Base-by-base conservation (phyloP, 768 basidiomycete genomes). In the Pleurotus cornucopiae region DNA sequence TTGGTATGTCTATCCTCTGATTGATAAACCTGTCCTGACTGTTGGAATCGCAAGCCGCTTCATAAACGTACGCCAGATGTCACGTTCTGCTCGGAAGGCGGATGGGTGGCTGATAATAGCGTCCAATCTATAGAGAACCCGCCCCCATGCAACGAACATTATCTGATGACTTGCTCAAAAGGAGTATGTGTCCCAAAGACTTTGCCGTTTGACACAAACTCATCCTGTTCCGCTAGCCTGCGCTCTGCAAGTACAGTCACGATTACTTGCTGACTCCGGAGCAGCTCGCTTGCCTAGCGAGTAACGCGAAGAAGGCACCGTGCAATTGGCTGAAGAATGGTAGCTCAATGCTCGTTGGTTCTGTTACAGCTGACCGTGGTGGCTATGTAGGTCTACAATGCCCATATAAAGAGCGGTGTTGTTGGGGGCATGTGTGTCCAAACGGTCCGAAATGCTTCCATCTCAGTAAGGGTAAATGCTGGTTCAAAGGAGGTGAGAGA, bases 321-420 rank as follows among this genome's bases (percentile, higher is more conserved):
- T 92, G 90, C 70, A 91, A 89, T 66, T 89, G 85, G 77, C 74
- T 89, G 16, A 91, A 91, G 71, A 89, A 86, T 61, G 87, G 89
- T 84, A 56, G 20, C 72, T 57, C 16, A 26, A 23, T 44, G 21
- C 25, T 46, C 30, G 30, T 44, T 23, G 37, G 53, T n/a, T 25
- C 54, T 9, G 18, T 14, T 56, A 11, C n/a, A 30, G 44, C 46
- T 41, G 26, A 5, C 57, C 46, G 52, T 40, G 12, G 53, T 49
- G 6, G 57, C 20, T 47, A 13, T n/a, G 41, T 58, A 90, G 89
- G 87, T 26, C 73, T 85, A 23, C 79, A 78, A 52, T 91, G 89
- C 61, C 88, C 89, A n/a, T 85, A 84, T 60, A 89, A 86, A 41
- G 81, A 83, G 43, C 73, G 73, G 57, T 92, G 89, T 64, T 91